Conservation (phyloP, 2,329 filamentous ascomycete genomes). For the Chaetoscypha palmicola region DNA sequence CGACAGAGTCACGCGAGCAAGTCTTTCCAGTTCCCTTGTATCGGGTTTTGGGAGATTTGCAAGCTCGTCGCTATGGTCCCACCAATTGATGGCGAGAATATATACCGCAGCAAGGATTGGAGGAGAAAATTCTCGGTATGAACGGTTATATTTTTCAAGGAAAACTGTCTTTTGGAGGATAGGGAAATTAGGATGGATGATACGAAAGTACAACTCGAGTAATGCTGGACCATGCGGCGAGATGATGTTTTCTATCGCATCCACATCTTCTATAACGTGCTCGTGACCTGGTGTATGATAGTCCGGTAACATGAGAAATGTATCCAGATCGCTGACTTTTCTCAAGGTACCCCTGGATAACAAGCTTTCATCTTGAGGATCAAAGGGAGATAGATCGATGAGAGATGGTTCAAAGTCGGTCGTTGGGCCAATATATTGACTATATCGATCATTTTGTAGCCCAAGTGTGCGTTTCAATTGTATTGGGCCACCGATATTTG, state of each 20-base stretch:
- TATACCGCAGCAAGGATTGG: constrained; percentile 54
- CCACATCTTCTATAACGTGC: constrained; percentile 60
- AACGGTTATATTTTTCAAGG: constrained; percentile 67
- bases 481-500: constrained; percentile 60
- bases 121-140: constrained; percentile 67
- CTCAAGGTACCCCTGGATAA: constrained; percentile 62
- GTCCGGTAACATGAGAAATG: constrained; percentile 75
- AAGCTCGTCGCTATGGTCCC: constrained; percentile 49
- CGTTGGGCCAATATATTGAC: constrained; percentile 76
- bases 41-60: constrained; percentile 39
- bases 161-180: constrained; percentile 78
- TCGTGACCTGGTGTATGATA: constrained; percentile 64
- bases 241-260: constrained; percentile 69
- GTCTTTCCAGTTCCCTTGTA: constrained; percentile 33
- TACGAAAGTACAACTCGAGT: constrained; percentile 73
- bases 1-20: constrained; percentile 38
- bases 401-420: constrained; percentile 80
- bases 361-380: constrained; percentile 73
- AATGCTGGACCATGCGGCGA: constrained; percentile 69
- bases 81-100: constrained; percentile 54
- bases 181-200: constrained; percentile 75
- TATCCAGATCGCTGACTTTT: constrained; percentile 70
- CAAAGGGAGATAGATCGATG: constrained; percentile 72
- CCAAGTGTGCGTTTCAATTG: constrained; percentile 65
- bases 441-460: constrained; percentile 70